A percentile compares a stretch with the other conserved stretches of the same genome.
Evolutionary conservation across 2,329 filamentous ascomycete species (phyloP).

Genomic region (Daldinia sp.): DNA sequence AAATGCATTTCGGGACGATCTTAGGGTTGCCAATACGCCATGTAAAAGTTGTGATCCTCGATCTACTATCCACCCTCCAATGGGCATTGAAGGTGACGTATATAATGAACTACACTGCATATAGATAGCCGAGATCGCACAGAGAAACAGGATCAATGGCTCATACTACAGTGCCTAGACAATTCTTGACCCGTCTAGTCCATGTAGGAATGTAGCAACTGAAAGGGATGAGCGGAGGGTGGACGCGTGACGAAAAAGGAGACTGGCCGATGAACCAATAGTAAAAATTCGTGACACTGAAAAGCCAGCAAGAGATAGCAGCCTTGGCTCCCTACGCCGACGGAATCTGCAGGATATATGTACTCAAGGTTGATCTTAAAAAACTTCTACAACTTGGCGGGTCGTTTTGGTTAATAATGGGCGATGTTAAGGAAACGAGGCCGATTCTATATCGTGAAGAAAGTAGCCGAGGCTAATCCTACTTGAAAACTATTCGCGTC

Average conservation of each 20-base stretch:
- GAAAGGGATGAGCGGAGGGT: neutral
- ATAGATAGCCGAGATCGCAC: neutral
- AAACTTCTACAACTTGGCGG: conserved; percentile 1
- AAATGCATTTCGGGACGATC: neutral
- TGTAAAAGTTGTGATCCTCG: conserved; percentile 5
- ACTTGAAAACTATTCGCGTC: neutral
- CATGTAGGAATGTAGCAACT: neutral
- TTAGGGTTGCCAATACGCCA: neutral
- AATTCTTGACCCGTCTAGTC: neutral
- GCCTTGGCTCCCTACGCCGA: conserved; percentile 12
- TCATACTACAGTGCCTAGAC: neutral
- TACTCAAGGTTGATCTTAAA: conserved; percentile 21
- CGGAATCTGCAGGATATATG: conserved; percentile 4
- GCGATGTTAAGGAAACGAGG: conserved; percentile 2
- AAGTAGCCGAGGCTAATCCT: neutral
- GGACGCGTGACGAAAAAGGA: conserved; percentile 14
- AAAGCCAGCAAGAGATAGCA: conserved; percentile 1
- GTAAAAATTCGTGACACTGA: conserved; percentile 3
- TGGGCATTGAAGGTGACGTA: neutral
- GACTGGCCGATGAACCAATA: neutral
- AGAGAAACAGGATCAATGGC: neutral
- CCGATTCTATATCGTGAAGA: neutral
- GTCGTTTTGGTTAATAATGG: conserved; percentile 10
- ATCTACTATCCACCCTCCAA: neutral
- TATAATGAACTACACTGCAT: neutral